Evolutionary conservation across 2,329 filamentous ascomycete species (phyloP).

Genomic region (Phoma sp.): DNA sequence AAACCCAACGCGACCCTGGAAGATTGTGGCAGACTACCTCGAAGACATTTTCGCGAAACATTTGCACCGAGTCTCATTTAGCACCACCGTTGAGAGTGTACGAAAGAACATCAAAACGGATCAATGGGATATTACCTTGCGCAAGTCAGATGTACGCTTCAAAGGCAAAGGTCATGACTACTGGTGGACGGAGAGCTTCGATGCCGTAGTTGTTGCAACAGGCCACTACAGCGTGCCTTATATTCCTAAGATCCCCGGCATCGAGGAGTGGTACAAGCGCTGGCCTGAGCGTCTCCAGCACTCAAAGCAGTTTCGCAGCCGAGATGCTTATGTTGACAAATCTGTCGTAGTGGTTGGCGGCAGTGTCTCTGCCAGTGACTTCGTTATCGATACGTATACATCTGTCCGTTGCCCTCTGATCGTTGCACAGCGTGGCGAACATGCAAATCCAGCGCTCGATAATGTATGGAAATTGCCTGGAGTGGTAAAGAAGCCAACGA

Average conservation of each 20-base stretch:
- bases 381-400: constrained; percentile 58
- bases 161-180: constrained; percentile 53
- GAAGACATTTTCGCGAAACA: constrained; percentile 62
- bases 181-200: constrained; percentile 70
- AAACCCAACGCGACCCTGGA: constrained; percentile 67
- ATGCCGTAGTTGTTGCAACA: constrained; percentile 67
- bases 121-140: constrained; percentile 50
- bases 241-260: constrained; percentile 58
- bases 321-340: constrained; percentile 36
- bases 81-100: constrained; percentile 65
- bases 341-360: constrained; percentile 67
- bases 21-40: constrained; percentile 42
- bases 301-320: constrained; percentile 61
- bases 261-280: constrained; percentile 56
- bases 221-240: constrained; percentile 69
- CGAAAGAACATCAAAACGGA: constrained; percentile 49
- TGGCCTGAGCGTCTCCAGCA: constrained; percentile 61
- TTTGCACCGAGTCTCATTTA: constrained; percentile 60
- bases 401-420: constrained; percentile 1
- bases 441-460: constrained; percentile 47
- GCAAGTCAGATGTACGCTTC: constrained; percentile 59
- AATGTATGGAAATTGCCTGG: constrained; percentile 65
- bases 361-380: constrained; percentile 70
- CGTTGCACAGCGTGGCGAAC: constrained; percentile 3
- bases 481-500: constrained; percentile 58